A percentile compares a stretch with the other conserved stretches of the same genome.
Evolutionary conservation across 2,329 filamentous ascomycete species (phyloP).

Genomic region (Alternaria metachromatica): DNA sequence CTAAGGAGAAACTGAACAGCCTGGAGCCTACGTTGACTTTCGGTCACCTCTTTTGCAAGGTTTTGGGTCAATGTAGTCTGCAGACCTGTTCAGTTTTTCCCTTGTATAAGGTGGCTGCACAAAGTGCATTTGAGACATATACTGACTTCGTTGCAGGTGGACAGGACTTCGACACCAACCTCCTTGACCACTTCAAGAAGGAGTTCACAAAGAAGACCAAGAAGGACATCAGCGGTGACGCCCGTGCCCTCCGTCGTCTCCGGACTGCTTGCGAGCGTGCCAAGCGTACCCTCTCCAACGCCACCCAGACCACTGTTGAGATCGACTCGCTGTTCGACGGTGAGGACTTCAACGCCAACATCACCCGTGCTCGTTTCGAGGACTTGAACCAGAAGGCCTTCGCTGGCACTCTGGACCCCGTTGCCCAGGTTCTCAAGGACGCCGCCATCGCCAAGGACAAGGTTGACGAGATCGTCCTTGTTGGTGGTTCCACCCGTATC

Average conservation of each 20-base stretch:
- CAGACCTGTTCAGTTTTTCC: too few relatives aligned
- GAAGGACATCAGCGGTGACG: slow-evolving; percentile 73
- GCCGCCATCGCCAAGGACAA: slow-evolving; percentile 83
- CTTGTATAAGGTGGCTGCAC: too few relatives aligned
- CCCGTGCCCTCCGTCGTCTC: slow-evolving; percentile 93
- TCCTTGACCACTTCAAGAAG: slow-evolving; percentile 96
- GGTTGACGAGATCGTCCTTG: slow-evolving; percentile 98
- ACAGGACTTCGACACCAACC: slow-evolving; percentile 94
- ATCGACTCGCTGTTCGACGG: slow-evolving; percentile 99
- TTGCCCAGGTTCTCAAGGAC: slow-evolving; percentile 96
- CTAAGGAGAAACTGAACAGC: too few relatives aligned
- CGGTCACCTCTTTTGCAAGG: too few relatives aligned
- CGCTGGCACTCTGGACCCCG: slow-evolving; percentile 89
- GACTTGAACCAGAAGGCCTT: slow-evolving; percentile 97
- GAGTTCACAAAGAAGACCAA: slow-evolving; percentile 81
- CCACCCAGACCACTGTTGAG: slow-evolving; percentile 96
- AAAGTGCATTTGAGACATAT: background rate
- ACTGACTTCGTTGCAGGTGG: slow-evolving; percentile 42
- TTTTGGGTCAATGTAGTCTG: too few relatives aligned
- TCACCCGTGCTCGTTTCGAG: slow-evolving; percentile 99
- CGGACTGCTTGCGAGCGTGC: slow-evolving; percentile 98
- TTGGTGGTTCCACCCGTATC: slow-evolving; percentile 99
- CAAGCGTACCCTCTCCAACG: slow-evolving; percentile 98
- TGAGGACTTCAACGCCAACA: slow-evolving; percentile 95
- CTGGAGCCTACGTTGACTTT: too few relatives aligned